Evolutionary conservation across 495 filamentous ascomycete genomes (phyloP), one percentile per base, ranked within the genome.

Genomic region (Penicillium macrosclerotiorum): DNA sequence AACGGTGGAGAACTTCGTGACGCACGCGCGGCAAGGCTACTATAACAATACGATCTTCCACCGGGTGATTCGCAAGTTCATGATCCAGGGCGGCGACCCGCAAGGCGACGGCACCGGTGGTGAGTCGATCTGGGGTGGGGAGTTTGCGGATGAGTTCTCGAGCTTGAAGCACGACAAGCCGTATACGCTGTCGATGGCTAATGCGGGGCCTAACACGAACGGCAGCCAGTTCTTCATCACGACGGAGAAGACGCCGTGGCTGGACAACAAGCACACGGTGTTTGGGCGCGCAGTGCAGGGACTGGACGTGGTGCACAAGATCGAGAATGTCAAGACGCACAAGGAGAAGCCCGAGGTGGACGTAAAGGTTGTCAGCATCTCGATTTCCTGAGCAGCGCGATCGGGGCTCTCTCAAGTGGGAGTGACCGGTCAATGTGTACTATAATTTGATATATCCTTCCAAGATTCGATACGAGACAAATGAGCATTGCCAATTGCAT

Each of bases 1-100:
- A 57, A 85, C 93, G 0, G 93, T 99, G n/a, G 94, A 99, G 72
- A 99, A 99, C 67, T 99, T 99, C 60, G 88, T 90, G 37, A 94
- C 90, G 0, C 93, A 97, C 50, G 78, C 89, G 2, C 85, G 83
- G 41, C 81, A 80, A 40, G 89, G 89, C 2, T 97, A 97, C 67
- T 99, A 97, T 73, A 96, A 97, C 68, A 87, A 88, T 63, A 90
- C 90, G 9, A 91, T 95, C 51, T 99, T 99, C 76, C 93, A 99
- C 66, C 85, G 93, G 13, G 86, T 99, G 5, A 96, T 99, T 59
- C 82, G 85, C 47, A 97, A 97, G 61, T 99, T 99, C 70, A 99
- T 99, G 93, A 95, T 99, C 45, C 81, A 84, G 49, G 68, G 90
- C 37, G 93, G 93, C 27, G 93, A 99, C 61, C 94, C 94, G 0